Evolutionary conservation across 805 yeast species (phyloP), one percentile per base, ranked within the genome.

Genomic region (Wickerhamomyces sydowiorum): DNA sequence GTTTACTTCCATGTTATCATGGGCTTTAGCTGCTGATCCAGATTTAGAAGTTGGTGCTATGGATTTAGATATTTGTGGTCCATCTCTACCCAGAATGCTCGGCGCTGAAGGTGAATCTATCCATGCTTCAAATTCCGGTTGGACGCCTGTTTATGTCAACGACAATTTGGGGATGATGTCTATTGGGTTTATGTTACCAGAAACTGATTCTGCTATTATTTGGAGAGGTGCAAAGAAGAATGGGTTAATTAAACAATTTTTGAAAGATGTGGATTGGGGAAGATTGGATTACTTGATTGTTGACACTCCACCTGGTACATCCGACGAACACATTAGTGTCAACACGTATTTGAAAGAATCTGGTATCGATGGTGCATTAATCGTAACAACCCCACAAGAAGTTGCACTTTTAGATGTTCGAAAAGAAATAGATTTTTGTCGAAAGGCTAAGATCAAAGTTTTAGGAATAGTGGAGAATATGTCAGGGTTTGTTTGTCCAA

Each of bases 171-270:
- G 97, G 1, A 78, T 93, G 67, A 89, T 93, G 93, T 85, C 96
- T 38, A 91, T 93, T 39, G 95, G 90, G 33, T 93, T 85, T 60
- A 86, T 91, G 95, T 72, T 91, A 32, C 99, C 98, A 1, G 87
- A 86, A 56, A 80, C 80, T 24, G 97, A 91, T 60, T 80, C 95
- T 27, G 97, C 99, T 0, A 80, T 93, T 39, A 91, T 93, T 33
- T 93, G 99, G 99, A 73, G 98, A 56, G 98, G 98, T 5, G 82
- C 88, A n/a, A 93, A 93, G 67, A 93, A 93, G 65, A 89, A 86
- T 53, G 89, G 95, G 1, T 70, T 93, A 37, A 93, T 93, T 40
- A 93, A 93, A 57, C 96, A 89, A 65, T 93, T 93, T 54, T 69
- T 93, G 41, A 88, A 86, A 57, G 97, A 91, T 53, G 97, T 93